Evolutionary conservation across 345 rosid genomes (phyloP).

Genomic region (Hibiscus tridactylites): DNA sequence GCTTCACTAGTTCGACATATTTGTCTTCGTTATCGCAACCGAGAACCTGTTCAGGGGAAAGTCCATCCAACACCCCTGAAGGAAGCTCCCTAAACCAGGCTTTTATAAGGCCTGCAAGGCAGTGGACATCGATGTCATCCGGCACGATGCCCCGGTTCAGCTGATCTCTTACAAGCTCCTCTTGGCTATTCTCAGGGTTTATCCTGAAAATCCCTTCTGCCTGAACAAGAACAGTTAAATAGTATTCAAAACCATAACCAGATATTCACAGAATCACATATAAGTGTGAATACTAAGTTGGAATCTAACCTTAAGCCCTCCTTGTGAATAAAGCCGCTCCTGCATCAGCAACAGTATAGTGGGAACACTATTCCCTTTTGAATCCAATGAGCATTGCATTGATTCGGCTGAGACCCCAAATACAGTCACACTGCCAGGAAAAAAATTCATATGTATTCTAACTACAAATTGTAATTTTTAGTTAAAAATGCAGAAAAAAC

Average conservation of each 20-base stretch:
- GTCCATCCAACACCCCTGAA: conserved; percentile 83
- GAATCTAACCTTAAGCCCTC: conserved; percentile 63
- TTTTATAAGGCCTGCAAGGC: conserved; percentile 89
- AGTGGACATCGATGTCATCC: conserved; percentile 76
- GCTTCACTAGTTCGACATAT: conserved; percentile 63
- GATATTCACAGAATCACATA: not conserved
- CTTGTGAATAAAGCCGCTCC: conserved; percentile 61
- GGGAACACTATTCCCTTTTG: conserved; percentile 82
- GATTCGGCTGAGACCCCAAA: conserved; percentile 97
- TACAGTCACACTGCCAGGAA: conserved; percentile 64
- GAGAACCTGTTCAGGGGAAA: conserved; percentile 87
- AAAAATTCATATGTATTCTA: not conserved
- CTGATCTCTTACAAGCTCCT: conserved; percentile 84
- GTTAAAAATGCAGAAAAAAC: too few relatives aligned
- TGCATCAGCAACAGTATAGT: conserved; percentile 94
- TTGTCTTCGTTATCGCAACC: conserved; percentile 18
- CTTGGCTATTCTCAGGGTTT: conserved; percentile 93
- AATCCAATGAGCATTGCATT: conserved; percentile 85
- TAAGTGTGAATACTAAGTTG: not conserved
- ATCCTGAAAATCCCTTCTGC: conserved; percentile 96
- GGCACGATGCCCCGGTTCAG: conserved; percentile 88
- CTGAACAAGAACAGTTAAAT: conserved; percentile 25
- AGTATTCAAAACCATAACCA: not conserved
- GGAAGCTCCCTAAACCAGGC: conserved; percentile 99
- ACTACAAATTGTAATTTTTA: too few relatives aligned